phyloP scores from a whole-genome alignment of 2,329 filamentous ascomycete species.

The Allantophomopsis cytisporea region DNA sequence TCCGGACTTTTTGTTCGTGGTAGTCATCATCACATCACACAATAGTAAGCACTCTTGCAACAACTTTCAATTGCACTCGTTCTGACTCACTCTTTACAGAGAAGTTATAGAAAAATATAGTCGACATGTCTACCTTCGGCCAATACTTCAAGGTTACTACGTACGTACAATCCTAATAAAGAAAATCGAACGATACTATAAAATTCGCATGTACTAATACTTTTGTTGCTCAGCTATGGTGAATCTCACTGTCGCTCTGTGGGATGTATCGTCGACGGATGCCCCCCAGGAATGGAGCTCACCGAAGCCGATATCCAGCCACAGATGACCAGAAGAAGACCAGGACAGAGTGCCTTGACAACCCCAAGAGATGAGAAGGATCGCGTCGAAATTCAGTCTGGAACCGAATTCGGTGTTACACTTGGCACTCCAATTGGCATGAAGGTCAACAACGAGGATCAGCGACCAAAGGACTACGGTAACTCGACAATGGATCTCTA shows the following conservation, averaged over 20 bases:
- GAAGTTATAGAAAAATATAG: too few relatives aligned
- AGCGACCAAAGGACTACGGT: constrained; percentile 84
- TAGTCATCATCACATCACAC: neutral
- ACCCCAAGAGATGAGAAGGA: constrained; percentile 92
- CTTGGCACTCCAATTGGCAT: constrained; percentile 85
- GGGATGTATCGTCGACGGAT: constrained; percentile 89
- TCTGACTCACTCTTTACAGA: too few relatives aligned
- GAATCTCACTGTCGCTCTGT: constrained; percentile 88
- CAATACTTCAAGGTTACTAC: constrained; percentile 71
- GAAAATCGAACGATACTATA: neutral
- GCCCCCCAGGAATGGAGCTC: constrained; percentile 76
- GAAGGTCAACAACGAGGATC: constrained; percentile 82
- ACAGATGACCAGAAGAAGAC: constrained; percentile 80
- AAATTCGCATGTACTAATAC: constrained; percentile 4
- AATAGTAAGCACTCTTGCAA: constrained; percentile 1
- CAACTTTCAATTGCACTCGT: too few relatives aligned
- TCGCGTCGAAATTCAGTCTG: constrained; percentile 80
- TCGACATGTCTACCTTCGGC: constrained; percentile 74
- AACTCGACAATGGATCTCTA: constrained; percentile 81
- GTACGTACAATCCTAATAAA: constrained; percentile 16
- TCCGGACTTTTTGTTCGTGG: neutral
- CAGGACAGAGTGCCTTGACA: constrained; percentile 79
- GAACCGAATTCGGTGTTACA: constrained; percentile 80
- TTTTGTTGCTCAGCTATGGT: constrained; percentile 37
- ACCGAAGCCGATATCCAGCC: constrained; percentile 84